Conservation (phyloP, 2,329 filamentous ascomycete species). For the Helotiales sp. region DNA sequence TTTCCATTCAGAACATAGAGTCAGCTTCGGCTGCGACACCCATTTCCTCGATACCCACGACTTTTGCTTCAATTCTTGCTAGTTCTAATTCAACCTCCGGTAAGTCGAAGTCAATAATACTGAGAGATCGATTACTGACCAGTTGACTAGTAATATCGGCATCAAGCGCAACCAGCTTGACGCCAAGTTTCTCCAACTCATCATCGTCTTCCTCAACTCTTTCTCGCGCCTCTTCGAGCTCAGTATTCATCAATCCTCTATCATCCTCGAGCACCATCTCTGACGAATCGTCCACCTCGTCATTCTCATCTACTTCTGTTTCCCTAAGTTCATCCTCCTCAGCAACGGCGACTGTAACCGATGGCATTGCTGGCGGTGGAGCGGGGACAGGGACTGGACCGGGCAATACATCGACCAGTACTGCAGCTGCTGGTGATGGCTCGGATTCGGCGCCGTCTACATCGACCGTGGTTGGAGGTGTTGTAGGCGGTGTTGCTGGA, state of each 20-base stretch:
- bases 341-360: not conserved
- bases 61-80: constrained; percentile 37
- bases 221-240: not conserved
- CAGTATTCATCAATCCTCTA: constrained; percentile 18
- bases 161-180: constrained; percentile 31
- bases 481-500: constrained; percentile 54
- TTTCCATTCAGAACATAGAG: constrained; percentile 27
- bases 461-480: constrained; percentile 40
- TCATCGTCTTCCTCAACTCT: constrained; percentile 28
- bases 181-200: constrained; percentile 29
- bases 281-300: constrained; percentile 29
- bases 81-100: constrained; percentile 42
- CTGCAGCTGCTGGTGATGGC: constrained; percentile 27
- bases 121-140: constrained; percentile 23
- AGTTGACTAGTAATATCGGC: constrained; percentile 40
- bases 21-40: constrained; percentile 31
- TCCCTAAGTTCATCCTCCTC: constrained; percentile 12
- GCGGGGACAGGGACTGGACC: constrained; percentile 8
- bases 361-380: not conserved
- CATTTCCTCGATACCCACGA: constrained; percentile 36
- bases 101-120: constrained; percentile 27
- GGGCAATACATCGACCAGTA: constrained; percentile 27
- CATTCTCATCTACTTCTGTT: constrained; percentile 16
- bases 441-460: constrained; percentile 33
- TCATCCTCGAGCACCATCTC: constrained; percentile 21